Evolutionary conservation across 441 rosid genomes (phyloP).

Genomic region (Adansonia grandidieri): DNA sequence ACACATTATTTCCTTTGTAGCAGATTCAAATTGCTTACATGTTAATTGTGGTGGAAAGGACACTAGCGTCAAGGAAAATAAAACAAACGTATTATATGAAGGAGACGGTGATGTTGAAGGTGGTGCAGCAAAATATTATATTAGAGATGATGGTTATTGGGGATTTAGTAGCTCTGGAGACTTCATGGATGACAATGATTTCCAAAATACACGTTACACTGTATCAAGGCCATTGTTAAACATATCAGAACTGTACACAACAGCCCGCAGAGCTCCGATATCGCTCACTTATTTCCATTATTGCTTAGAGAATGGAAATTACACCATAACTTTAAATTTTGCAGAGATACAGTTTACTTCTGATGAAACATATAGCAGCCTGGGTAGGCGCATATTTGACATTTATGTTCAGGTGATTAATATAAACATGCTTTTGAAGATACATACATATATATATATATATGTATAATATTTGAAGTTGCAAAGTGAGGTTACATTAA

Average conservation of each 20-base stretch:
- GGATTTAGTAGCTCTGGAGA: conserved; percentile 88
- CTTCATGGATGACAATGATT: conserved; percentile 73
- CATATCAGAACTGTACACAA: conserved; percentile 42
- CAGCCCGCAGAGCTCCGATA: conserved; percentile 62
- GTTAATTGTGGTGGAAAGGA: conserved; percentile 74
- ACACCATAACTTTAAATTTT: conserved; percentile 55
- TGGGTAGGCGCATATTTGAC: conserved; percentile 66
- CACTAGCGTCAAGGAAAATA: conserved; percentile 39
- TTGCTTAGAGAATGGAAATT: conserved; percentile 64
- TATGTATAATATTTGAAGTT: not conserved
- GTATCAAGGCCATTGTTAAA: conserved; percentile 33
- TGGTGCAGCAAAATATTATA: conserved; percentile 59
- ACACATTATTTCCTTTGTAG: conserved; percentile 11
- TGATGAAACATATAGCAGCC: conserved; percentile 47
- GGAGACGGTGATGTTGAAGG: conserved; percentile 65
- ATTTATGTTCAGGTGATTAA: conserved; percentile 60
- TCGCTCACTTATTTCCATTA: conserved; percentile 67
- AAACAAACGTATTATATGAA: conserved; percentile 41
- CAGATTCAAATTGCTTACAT: conserved; percentile 64
- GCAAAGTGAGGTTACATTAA: not conserved
- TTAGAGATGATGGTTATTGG: conserved; percentile 51
- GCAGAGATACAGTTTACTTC: conserved; percentile 56
- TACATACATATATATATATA: not conserved
- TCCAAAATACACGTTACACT: conserved; percentile 62
- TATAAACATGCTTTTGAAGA: not conserved